Evolutionary conservation across 306 rosid genomes (phyloP).

Genomic region (Glycyrrhiza uralensis): DNA sequence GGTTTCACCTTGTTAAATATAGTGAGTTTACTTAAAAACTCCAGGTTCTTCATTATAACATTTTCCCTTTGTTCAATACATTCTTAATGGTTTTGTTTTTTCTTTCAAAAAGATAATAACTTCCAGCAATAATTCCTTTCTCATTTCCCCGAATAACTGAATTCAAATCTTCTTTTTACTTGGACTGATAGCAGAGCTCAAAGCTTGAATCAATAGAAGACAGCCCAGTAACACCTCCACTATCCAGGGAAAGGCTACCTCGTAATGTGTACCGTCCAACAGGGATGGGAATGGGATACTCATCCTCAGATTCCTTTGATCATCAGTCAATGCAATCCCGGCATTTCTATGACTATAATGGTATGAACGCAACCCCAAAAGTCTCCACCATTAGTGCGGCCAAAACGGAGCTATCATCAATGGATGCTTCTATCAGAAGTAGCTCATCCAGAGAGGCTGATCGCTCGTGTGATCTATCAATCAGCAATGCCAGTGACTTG

Average conservation of each 20-base stretch:
- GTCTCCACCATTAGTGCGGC: constrained; percentile 52
- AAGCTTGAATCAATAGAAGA: constrained; percentile 53
- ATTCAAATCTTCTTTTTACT: not conserved
- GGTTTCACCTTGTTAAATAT: not conserved
- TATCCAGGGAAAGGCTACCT: constrained; percentile 42
- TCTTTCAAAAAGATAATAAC: not conserved
- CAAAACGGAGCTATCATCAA: constrained; percentile 54
- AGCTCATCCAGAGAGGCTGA: constrained; percentile 58
- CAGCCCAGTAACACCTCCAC: constrained; percentile 52
- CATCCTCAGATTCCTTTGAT: constrained; percentile 54
- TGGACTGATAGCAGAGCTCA: constrained; percentile 37
- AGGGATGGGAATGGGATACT: constrained; percentile 54
- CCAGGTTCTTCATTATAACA: too few relatives aligned
- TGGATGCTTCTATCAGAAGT: constrained; percentile 58
- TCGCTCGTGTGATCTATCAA: constrained; percentile 46
- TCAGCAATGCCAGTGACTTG: constrained; percentile 54
- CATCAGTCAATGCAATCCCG: constrained; percentile 47
- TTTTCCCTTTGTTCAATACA: too few relatives aligned
- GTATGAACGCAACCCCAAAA: constrained; percentile 49
- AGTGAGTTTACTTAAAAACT: not conserved
- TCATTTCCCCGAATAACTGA: not conserved
- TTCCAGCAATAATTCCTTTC: not conserved
- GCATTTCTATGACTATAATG: constrained; percentile 35
- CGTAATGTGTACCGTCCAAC: constrained; percentile 49
- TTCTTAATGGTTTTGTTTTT: too few relatives aligned